Conservation (phyloP, 768 basidiomycete genomes). For the Amanita rubescens region DNA sequence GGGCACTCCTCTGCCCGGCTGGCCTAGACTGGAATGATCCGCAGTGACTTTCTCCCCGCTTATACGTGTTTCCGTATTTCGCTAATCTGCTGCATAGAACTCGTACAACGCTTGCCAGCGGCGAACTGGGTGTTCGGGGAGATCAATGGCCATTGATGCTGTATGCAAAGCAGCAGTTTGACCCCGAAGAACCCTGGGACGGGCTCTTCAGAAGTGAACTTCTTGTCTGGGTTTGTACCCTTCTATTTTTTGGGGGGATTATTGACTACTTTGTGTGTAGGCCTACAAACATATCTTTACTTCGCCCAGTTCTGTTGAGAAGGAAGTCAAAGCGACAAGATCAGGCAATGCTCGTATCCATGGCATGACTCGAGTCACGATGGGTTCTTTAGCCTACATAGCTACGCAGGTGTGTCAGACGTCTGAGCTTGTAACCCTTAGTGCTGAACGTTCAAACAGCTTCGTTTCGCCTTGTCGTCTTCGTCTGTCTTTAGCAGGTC, state of each 20-base stretch:
- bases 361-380: constrained; percentile 11
- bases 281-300: constrained; percentile 12
- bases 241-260: too few species aligned
- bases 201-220: constrained; percentile 16
- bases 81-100: constrained; percentile 8
- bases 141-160: constrained; percentile 21
- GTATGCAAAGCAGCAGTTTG: constrained; percentile 13
- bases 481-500: constrained; percentile 1
- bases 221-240: constrained; percentile 17
- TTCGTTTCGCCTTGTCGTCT: constrained; percentile 4
- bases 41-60: too few species aligned
- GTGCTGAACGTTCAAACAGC: background rate
- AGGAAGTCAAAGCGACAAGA: constrained; percentile 18
- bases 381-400: constrained; percentile 9
- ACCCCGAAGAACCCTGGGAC: constrained; percentile 20
- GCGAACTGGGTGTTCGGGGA: constrained; percentile 12
- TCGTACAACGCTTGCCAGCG: constrained; percentile 6
- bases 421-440: background rate
- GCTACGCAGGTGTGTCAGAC: constrained; percentile 7
- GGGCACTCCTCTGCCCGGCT: too few species aligned
- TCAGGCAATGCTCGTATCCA: constrained; percentile 15
- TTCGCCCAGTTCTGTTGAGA: constrained; percentile 22
- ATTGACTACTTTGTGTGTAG: constrained; percentile 16
- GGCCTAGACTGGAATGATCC: too few species aligned
- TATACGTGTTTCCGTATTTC: too few species aligned